A percentile compares a stretch with the other conserved stretches of the same genome.
Conservation (phyloP, 176 grass and related monocot genomes). For the Ampelocalamus luodianensis region DNA sequence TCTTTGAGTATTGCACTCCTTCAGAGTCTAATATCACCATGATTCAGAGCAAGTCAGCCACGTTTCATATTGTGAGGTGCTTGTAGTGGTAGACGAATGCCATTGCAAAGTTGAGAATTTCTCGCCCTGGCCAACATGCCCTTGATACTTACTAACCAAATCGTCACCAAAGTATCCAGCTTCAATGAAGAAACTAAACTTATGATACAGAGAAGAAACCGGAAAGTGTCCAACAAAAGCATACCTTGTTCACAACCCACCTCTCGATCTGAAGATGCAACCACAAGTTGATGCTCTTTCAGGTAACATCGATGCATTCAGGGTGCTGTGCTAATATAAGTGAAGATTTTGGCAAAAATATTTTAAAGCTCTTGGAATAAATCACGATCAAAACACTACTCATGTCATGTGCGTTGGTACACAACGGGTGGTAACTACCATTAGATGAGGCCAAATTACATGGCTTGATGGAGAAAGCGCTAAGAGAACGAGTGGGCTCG, state of each 20-base stretch:
- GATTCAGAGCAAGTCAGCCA: neutral
- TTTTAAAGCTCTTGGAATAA: too few relatives aligned
- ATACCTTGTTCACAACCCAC: neutral
- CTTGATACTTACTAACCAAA: neutral
- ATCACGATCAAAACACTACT: too few relatives aligned
- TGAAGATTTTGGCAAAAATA: too few relatives aligned
- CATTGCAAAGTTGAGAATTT: too few relatives aligned
- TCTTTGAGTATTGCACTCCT: neutral
- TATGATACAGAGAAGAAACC: neutral
- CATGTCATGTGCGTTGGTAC: too few relatives aligned
- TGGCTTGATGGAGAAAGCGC: too few relatives aligned
- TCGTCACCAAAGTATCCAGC: neutral
- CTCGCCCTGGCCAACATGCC: neutral
- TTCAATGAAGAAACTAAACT: neutral
- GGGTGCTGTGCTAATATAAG: neutral
- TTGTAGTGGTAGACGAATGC: too few relatives aligned
- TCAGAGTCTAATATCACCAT: neutral
- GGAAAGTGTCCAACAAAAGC: neutral
- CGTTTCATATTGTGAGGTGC: too few relatives aligned
- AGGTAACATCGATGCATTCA: neutral
- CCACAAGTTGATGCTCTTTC: neutral
- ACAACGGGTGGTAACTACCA: too few relatives aligned
- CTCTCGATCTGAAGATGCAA: too few relatives aligned
- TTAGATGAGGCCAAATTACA: too few relatives aligned
- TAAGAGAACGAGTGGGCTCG: too few relatives aligned